Base-by-base conservation (phyloP, 2,329 filamentous ascomycete genomes). In the Aspergillus ochraceoroseus region DNA sequence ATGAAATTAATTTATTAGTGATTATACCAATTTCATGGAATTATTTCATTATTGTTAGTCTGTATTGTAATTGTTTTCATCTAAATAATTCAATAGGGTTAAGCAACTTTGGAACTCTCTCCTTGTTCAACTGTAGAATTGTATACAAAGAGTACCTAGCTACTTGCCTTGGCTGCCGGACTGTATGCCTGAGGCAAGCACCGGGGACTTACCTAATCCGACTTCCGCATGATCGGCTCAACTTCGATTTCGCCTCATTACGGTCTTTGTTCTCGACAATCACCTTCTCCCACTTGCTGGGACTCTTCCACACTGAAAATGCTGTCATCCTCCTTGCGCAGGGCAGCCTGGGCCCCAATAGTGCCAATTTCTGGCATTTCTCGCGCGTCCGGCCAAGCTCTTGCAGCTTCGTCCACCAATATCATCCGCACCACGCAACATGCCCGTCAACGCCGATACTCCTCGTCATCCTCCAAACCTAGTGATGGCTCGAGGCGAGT, bases 391-490 rank as follows among this genome's bases (percentile, higher is more conserved):
- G 51, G 42, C 30, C 53, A 57, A 32, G 47, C 55, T 49, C 57
- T 65, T 45, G 56, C 57, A 33, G 45, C 57, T 30, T 54, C 59
- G 22, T 57, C 59, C 13, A 55, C 53, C 47, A 53, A 55, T 37
- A 47, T 64, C 50, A 47, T 61, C 51, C 49, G 53, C 46, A 51
- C 56, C 41, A 59, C 59, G 43, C 59, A 59, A 32, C 55, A 57
- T 53, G 49, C 61, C 41, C 68, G 70, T 50, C 68, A 71, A 51
- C 64, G 67, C 46, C 64, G 68, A 41, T 70, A 71, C 57, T 71
- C 69, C 29, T 71, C 68, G 39, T 63, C 60, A 19, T 71, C 69
- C 23, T 71, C 68, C n/a, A 72, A 72, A 48, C 68, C 68, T 2
- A 71, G 67, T 44, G 67, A 71, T 59, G 68, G 68, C 33, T 65